Percentiles rank a stretch among this genome's conserved stretches.
Evolutionary conservation across 2,329 filamentous ascomycete genomes (phyloP).

Genomic region (Bisporella sp.): DNA sequence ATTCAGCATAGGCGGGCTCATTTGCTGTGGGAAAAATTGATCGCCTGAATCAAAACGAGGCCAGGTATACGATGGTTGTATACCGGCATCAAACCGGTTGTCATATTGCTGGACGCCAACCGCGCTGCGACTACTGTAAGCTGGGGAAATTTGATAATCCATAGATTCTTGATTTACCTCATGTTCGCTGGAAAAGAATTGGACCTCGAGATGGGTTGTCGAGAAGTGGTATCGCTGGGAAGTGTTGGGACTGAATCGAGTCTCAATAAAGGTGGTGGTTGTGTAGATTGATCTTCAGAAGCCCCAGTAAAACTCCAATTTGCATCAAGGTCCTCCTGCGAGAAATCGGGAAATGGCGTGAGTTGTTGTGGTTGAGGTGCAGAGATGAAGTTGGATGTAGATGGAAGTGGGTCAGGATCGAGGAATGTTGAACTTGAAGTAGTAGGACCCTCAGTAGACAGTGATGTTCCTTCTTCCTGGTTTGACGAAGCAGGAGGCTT

Average conservation of each 20-base stretch:
- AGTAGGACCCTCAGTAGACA: slow-evolving; percentile 10
- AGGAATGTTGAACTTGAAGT: slow-evolving; percentile 15
- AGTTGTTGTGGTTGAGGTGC: slow-evolving; percentile 19
- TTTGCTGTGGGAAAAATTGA: slow-evolving; percentile 22
- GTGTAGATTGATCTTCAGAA: slow-evolving; percentile 18
- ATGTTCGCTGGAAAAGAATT: slow-evolving; percentile 22
- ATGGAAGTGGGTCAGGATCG: slow-evolving; percentile 13
- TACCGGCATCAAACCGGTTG: slow-evolving; percentile 21
- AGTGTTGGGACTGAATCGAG: slow-evolving; percentile 20
- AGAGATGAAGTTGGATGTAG: slow-evolving; percentile 16
- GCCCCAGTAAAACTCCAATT: slow-evolving; percentile 22
- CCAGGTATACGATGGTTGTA: slow-evolving; percentile 25
- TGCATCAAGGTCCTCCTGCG: slow-evolving; percentile 20
- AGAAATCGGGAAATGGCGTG: slow-evolving; percentile 22
- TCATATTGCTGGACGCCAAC: slow-evolving; percentile 27
- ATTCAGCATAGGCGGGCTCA: slow-evolving; percentile 17
- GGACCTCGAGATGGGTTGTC: slow-evolving; percentile 15
- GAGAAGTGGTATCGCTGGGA: slow-evolving; percentile 8
- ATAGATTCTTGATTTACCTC: slow-evolving; percentile 16
- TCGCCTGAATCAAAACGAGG: slow-evolving; percentile 26
- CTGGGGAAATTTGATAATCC: not conserved
- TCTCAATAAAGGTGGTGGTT: slow-evolving; percentile 15
- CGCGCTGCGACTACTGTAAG: slow-evolving; percentile 17
- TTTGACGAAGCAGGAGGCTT: slow-evolving; percentile 12
- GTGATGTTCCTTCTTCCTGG: slow-evolving; percentile 12